These are phyloP conservation scores for Penstemon davidsonii DNA, from an alignment of 257 asterid species.

Conservation along the genomic window DNA sequence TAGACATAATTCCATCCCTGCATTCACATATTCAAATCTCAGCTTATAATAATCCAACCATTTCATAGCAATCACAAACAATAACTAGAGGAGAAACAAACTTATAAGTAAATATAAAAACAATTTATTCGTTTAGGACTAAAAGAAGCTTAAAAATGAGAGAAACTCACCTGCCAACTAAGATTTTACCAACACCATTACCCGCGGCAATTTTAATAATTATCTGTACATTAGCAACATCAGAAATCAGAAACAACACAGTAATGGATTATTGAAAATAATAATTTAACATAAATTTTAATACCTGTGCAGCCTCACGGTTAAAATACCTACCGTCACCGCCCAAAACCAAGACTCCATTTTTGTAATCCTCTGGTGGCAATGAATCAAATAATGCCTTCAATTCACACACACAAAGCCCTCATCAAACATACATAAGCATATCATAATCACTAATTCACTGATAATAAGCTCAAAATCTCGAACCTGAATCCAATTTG, in stretches of 20 bases:
- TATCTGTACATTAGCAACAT: constrained; percentile 57
- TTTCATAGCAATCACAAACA: background rate
- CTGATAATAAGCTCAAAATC: constrained; percentile 4
- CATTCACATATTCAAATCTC: constrained; percentile 25
- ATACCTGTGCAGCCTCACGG: constrained; percentile 93
- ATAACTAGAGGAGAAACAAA: constrained; percentile 6
- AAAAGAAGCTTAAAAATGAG: constrained; percentile 5
- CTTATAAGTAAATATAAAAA: background rate
- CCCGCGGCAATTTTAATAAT: constrained; percentile 92
- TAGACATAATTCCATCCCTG: constrained; percentile 92
- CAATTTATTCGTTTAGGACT: constrained; percentile 18
- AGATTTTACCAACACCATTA: constrained; percentile 82
- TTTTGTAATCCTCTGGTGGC: constrained; percentile 81
- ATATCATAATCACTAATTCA: constrained; percentile 22
- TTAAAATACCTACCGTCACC: constrained; percentile 98
- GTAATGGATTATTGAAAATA: background rate
- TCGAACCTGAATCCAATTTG: constrained; percentile 93
- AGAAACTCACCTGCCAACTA: constrained; percentile 84
- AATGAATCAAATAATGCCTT: constrained; percentile 90
- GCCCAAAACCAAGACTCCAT: constrained; percentile 78
- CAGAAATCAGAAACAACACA: constrained; percentile 24
- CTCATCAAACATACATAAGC: constrained; percentile 18
- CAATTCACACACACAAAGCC: constrained; percentile 20
- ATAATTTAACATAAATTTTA: background rate
- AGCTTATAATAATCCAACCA: background rate